Conservation (phyloP, 2,329 filamentous ascomycete genomes). For the Anisogramma anomala region DNA sequence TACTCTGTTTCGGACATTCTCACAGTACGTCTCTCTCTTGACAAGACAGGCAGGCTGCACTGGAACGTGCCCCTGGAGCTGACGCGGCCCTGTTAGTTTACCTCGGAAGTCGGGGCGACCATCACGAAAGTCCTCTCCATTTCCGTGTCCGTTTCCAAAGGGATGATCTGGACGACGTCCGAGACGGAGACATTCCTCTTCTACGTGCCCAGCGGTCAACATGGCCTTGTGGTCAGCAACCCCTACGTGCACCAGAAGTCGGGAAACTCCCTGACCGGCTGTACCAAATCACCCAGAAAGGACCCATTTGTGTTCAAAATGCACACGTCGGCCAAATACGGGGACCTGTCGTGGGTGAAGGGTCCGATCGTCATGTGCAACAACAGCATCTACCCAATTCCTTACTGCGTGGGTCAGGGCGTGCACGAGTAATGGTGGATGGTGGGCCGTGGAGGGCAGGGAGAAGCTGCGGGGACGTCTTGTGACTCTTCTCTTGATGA, state of each 20-base stretch:
- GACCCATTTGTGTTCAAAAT: slow-evolving; percentile 24
- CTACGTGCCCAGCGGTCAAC: slow-evolving; percentile 25
- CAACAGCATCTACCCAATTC: slow-evolving; percentile 25
- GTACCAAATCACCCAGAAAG: slow-evolving; percentile 21
- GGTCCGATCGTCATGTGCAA: slow-evolving; percentile 28
- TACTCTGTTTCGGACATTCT: slow-evolving; percentile 25
- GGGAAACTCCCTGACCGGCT: slow-evolving; percentile 26
- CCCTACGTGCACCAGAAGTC: slow-evolving; percentile 22
- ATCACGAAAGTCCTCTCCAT: slow-evolving; percentile 17
- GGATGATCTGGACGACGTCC: slow-evolving; percentile 22
- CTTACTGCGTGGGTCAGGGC: slow-evolving; percentile 27
- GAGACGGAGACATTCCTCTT: slow-evolving; percentile 23
- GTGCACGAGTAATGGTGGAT: slow-evolving; percentile 6
- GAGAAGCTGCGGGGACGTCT: neutral
- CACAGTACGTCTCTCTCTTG: slow-evolving; percentile 17
- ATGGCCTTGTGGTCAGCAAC: slow-evolving; percentile 29
- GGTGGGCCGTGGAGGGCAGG: neutral
- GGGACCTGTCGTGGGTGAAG: slow-evolving; percentile 27
- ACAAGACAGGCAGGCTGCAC: neutral
- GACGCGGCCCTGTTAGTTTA: neutral
- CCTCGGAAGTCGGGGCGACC: neutral
- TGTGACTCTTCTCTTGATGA: neutral
- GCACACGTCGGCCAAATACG: slow-evolving; percentile 23
- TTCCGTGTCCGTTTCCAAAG: slow-evolving; percentile 17
- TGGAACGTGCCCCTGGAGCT: neutral